Evolutionary conservation across 179 eudicot genomes (phyloP), one percentile per base, ranked within the genome.

Genomic region (Nepenthes alata): DNA sequence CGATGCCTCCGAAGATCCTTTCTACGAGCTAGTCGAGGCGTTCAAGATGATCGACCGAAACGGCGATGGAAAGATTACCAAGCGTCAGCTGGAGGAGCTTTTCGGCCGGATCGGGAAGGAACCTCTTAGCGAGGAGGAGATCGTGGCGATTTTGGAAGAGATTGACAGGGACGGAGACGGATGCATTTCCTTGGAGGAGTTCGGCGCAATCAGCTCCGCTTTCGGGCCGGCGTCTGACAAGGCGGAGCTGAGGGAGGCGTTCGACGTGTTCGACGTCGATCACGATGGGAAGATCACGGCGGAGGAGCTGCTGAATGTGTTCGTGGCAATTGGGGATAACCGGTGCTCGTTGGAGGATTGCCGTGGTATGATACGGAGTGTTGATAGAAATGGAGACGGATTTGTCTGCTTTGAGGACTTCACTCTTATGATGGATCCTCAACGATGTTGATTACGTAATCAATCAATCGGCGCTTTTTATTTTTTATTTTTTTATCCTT

Each of bases 331-430:
- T 2, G 94, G 96, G 0, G 97, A 74, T 39, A 83, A 56, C 0
- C 51, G 73, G 67, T 85, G 89, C 78, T 77, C 94, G 71, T 64
- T 86, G 39, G 95, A 81, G 44, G 96, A 91, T 0, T 88, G 97
- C 55, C 47, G 74, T 68, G 70, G 80, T 35, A 91, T 91, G 97
- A 88, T 91, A 12, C 72, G 61, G 0, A 58, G 78, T 47, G 84
- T 80, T 6, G 84, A 80, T 59, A 74, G 58, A 13, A 74, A 71
- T 36, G 71, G 64, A 0, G 76, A 77, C 51, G 81, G 81, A 1
- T 74, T 70, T 12, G 81, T 77, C 1, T 74, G 78, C 55, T 77
- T 77, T 15, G 66, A 74, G 49, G 81, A 77, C 45, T 77, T 77
- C 36, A 36, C 70, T 59, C 69, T 65, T 56, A 77, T 77, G 81